Percentiles rank a stretch among this genome's conserved stretches.
Conservation (phyloP, 768 basidiomycete species). For the Tephrocybe sp. region DNA sequence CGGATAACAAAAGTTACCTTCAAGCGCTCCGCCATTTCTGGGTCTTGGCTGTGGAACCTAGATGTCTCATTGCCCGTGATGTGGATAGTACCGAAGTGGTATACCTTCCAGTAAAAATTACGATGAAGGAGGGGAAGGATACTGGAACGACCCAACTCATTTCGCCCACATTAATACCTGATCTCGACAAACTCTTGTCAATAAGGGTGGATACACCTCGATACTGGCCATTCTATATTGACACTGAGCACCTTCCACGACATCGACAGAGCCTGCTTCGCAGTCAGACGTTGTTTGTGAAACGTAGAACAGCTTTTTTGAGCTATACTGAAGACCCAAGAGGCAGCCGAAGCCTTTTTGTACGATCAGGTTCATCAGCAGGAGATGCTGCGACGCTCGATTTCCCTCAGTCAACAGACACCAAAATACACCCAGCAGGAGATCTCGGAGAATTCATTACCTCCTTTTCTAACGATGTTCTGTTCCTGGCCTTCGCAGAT, state of each 20-base stretch:
- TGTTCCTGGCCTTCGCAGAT: constrained; percentile 80
- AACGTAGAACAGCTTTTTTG: constrained; percentile 87
- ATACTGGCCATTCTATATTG: constrained; percentile 91
- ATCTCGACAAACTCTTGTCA: constrained; percentile 75
- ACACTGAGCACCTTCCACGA: constrained; percentile 62
- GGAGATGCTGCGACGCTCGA: constrained; percentile 86
- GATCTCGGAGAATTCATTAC: constrained; percentile 85
- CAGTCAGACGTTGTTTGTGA: constrained; percentile 86
- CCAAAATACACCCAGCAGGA: constrained; percentile 62
- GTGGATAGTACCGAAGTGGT: constrained; percentile 90
- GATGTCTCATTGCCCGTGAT: constrained; percentile 89
- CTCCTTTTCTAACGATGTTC: constrained; percentile 78
- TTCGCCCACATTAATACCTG: constrained; percentile 90
- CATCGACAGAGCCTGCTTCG: constrained; percentile 70
- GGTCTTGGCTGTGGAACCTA: constrained; percentile 93
- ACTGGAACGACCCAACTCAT: constrained; percentile 75
- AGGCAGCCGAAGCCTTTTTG: constrained; percentile 88
- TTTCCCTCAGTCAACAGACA: constrained; percentile 71
- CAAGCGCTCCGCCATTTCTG: constrained; percentile 94
- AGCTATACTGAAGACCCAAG: constrained; percentile 93
- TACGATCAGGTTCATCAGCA: constrained; percentile 80
- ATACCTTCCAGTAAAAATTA: constrained; percentile 89
- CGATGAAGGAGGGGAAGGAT: constrained; percentile 62
- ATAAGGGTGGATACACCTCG: constrained; percentile 91
- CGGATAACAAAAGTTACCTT: constrained; percentile 87